Conservation (phyloP, 768 basidiomycete genomes). For the Boletus tomentosulus region DNA sequence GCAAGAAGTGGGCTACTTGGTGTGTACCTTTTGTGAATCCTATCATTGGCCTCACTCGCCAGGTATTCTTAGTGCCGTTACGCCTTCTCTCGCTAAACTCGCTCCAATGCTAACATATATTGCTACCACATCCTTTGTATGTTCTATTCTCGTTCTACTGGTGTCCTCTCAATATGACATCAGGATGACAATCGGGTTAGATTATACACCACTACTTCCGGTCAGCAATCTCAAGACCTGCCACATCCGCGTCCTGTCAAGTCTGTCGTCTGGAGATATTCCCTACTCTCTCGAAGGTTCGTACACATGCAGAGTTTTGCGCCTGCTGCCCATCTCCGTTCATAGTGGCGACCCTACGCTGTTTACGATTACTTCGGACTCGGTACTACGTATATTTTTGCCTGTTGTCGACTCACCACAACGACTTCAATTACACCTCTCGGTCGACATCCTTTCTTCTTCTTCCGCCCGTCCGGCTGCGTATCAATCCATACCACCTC, state of each 20-base stretch:
- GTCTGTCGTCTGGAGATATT: conserved; percentile 69
- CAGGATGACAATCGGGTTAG: conserved; percentile 58
- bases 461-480: conserved; percentile 44
- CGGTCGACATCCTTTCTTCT: conserved; percentile 68
- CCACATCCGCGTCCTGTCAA: conserved; percentile 69
- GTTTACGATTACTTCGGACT: conserved; percentile 81
- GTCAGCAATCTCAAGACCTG: conserved; percentile 61
- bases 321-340: conserved; percentile 4
- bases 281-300: conserved; percentile 62
- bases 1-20: conserved; percentile 68
- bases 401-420: conserved; percentile 86
- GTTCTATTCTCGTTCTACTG: conserved; percentile 14
- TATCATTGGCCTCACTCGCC: conserved; percentile 10
- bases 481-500: conserved; percentile 22
- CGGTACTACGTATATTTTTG: conserved; percentile 78
- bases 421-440: conserved; percentile 78
- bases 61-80: conserved; percentile 37
- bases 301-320: conserved; percentile 23
- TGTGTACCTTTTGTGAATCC: conserved; percentile 31
- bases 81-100: conserved; percentile 54
- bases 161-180: conserved; percentile 6
- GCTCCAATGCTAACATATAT: conserved; percentile 78
- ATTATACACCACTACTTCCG: conserved; percentile 70
- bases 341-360: conserved; percentile 70
- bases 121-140: conserved; percentile 57